Evolutionary conservation across 2,329 filamentous ascomycete genomes (phyloP).

Genomic region (Penicillium sp.): DNA sequence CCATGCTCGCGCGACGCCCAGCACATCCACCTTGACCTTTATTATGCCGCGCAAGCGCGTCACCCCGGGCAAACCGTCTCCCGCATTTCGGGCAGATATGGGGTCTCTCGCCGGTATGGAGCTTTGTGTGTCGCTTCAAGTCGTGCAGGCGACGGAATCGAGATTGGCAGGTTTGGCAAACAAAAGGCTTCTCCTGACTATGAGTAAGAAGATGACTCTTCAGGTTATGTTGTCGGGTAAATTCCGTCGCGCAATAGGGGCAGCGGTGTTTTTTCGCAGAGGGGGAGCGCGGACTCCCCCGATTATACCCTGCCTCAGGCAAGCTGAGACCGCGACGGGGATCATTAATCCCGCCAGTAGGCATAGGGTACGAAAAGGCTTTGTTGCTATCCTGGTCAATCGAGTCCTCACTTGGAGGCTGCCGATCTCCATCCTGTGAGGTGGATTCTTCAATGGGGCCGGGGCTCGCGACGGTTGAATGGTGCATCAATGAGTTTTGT

Average conservation of each 20-base stretch:
- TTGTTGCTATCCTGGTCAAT: constrained; percentile 46
- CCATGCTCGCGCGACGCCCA: constrained; percentile 78
- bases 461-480: constrained; percentile 45
- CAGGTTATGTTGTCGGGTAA: constrained; percentile 93
- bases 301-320: constrained; percentile 50
- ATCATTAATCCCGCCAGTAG: constrained; percentile 46
- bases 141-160: constrained; percentile 91
- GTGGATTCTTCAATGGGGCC: constrained; percentile 43
- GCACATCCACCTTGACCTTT: constrained; percentile 95
- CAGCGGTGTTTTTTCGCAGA: constrained; percentile 90
- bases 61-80: constrained; percentile 87
- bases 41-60: constrained; percentile 88
- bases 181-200: constrained; percentile 95
- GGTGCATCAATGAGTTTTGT: constrained; percentile 48
- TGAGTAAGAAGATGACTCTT: constrained; percentile 97
- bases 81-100: constrained; percentile 94
- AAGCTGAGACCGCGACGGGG: constrained; percentile 55
- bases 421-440: constrained; percentile 41
- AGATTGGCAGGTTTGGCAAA: constrained; percentile 87
- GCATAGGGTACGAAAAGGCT: constrained; percentile 59
- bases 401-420: constrained; percentile 32
- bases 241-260: constrained; percentile 92
- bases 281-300: constrained; percentile 60
- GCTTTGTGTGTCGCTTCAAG: constrained; percentile 89
- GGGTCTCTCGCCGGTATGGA: constrained; percentile 92